These are phyloP conservation scores for Selaginella moellendorffii DNA, from an alignment of 75 land plant species.

Conservation along the genomic window DNA sequence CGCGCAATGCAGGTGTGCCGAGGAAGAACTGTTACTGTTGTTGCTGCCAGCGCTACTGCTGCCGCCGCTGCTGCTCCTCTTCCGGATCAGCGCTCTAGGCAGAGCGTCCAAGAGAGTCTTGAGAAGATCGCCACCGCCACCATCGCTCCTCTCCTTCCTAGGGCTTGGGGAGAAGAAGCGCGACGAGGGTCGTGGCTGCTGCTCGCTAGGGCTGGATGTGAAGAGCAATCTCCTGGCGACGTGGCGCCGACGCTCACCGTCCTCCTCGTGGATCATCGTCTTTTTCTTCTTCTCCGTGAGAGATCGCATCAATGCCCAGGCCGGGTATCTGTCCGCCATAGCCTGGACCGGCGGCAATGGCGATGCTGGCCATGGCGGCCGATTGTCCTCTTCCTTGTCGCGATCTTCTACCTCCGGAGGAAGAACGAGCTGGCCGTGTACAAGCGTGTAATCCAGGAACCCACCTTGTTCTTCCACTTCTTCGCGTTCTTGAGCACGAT, in stretches of 20 bases:
- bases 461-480: background rate
- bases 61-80: background rate
- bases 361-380: background rate
- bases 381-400: too few relatives aligned
- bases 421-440: background rate
- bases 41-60: background rate
- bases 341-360: background rate
- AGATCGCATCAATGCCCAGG: background rate
- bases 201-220: background rate
- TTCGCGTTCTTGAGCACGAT: too few relatives aligned
- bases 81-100: background rate
- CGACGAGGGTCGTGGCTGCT: background rate
- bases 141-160: too few relatives aligned
- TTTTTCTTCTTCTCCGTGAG: background rate
- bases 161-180: too few relatives aligned
- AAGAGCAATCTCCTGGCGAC: background rate
- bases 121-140: background rate
- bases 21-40: background rate
- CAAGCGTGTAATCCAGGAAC: background rate
- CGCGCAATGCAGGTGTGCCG: background rate
- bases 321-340: background rate
- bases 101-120: background rate
- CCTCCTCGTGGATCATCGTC: background rate
- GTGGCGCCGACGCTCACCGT: background rate
- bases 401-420: too few relatives aligned